phyloP scores from a whole-genome alignment of 1,284 basidiomycete species.

The Ustilago cynodontis region DNA sequence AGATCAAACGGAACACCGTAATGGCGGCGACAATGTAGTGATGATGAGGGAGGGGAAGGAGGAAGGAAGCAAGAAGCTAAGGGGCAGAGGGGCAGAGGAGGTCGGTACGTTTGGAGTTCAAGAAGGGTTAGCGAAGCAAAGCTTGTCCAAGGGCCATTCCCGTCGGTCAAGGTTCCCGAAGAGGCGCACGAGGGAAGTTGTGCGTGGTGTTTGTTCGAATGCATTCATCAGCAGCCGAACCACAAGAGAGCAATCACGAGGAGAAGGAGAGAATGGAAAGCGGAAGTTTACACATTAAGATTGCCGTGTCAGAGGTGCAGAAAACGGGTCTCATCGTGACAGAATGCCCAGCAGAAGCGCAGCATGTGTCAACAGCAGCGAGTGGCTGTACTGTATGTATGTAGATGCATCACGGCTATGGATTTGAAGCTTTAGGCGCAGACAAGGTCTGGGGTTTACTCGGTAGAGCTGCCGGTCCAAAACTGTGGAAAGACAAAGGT shows the following conservation, averaged over 20 bases:
- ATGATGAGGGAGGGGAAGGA: background rate
- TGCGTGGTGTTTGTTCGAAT: constrained; percentile 22
- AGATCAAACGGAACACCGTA: background rate
- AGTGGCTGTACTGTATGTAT: too few relatives aligned
- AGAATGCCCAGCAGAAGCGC: background rate
- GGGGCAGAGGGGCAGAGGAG: background rate
- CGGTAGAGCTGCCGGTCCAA: constrained; percentile 5
- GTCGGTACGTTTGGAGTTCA: background rate
- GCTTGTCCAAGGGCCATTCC: constrained; percentile 3
- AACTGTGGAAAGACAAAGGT: constrained; percentile 14
- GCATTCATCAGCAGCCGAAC: constrained; percentile 16
- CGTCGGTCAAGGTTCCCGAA: constrained; percentile 37
- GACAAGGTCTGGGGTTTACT: constrained; percentile 21
- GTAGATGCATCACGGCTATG: constrained; percentile 1
- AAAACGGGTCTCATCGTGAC: constrained; percentile 1
- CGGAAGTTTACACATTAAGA: constrained; percentile 4
- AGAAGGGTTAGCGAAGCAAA: background rate
- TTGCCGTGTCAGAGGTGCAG: constrained; percentile 12
- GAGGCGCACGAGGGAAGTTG: constrained; percentile 14
- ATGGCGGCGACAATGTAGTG: background rate
- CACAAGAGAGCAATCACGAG: background rate
- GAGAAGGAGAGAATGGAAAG: background rate
- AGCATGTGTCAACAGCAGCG: background rate
- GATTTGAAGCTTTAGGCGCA: background rate
- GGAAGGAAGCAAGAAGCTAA: constrained; percentile 1